Evolutionary conservation across 129 eudicot genomes (phyloP).

Genomic region (Helichrysum umbraculigerum): DNA sequence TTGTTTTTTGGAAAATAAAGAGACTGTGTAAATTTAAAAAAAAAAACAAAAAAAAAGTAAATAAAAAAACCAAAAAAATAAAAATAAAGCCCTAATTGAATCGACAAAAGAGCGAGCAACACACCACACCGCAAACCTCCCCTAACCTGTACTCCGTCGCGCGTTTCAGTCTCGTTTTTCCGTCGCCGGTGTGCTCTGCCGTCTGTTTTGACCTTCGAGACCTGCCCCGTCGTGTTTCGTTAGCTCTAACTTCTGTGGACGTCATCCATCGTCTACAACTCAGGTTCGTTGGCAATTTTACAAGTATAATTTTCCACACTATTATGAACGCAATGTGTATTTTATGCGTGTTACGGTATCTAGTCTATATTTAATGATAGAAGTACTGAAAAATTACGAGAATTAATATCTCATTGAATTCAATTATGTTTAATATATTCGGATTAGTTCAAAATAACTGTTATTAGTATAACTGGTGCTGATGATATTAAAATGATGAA

Average conservation of each 20-base stretch:
- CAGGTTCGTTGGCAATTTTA: constrained; percentile 20
- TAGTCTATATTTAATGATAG: background rate
- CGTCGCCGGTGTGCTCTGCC: constrained; percentile 30
- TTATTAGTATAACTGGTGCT: background rate
- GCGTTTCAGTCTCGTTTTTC: constrained; percentile 26
- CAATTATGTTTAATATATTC: background rate
- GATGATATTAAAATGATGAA: background rate
- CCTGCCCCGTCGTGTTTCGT: background rate
- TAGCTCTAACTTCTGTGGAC: background rate
- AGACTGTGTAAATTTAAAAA: background rate
- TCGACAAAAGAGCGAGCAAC: constrained; percentile 7
- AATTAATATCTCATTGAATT: constrained; percentile 11
- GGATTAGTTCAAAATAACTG: constrained; percentile 1
- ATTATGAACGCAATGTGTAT: background rate
- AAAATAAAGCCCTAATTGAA: constrained; percentile 31
- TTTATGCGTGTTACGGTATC: background rate
- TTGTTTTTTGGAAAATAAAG: background rate
- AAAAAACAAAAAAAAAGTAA: background rate
- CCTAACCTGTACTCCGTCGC: constrained; percentile 10
- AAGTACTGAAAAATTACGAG: background rate
- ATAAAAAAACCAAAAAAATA: background rate
- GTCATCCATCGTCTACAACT: constrained; percentile 19
- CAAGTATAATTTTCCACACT: constrained; percentile 13
- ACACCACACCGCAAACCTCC: constrained; percentile 17
- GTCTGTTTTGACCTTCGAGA: background rate